Evolutionary conservation across 2,329 filamentous ascomycete species (phyloP).

Genomic region (Leptographium radiaticola): DNA sequence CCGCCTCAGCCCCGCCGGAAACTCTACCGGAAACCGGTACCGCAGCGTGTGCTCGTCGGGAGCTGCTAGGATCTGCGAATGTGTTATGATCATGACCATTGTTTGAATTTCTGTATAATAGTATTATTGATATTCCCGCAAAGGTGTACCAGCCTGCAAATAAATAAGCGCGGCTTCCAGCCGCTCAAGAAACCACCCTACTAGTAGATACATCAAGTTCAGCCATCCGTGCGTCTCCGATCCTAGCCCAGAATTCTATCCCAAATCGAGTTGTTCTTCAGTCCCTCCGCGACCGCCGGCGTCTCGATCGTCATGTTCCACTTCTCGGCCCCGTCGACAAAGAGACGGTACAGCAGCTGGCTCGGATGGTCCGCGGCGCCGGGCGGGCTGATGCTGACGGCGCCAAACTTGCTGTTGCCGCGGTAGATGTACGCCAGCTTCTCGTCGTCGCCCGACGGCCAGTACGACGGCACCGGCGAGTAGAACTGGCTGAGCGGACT

Average conservation of each 20-base stretch:
- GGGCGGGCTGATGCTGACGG: constrained; percentile 49
- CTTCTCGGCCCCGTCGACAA: constrained; percentile 63
- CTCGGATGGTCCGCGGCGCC: constrained; percentile 51
- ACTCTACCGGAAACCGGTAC: background rate
- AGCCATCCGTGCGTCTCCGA: no score
- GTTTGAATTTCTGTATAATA: background rate
- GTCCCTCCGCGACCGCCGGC: constrained; percentile 20
- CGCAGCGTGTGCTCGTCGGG: no score
- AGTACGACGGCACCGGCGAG: constrained; percentile 70
- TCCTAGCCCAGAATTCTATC: constrained; percentile 17
- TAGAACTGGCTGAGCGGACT: constrained; percentile 93
- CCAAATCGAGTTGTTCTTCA: constrained; percentile 31
- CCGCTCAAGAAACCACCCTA: background rate
- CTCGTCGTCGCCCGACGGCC: constrained; percentile 67
- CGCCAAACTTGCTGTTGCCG: constrained; percentile 81
- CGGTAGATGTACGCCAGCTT: constrained; percentile 75
- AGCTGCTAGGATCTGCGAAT: no score
- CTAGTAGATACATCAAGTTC: background rate
- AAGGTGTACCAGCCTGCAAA: background rate
- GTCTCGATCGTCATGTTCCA: constrained; percentile 54
- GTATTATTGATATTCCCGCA: background rate
- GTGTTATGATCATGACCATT: background rate
- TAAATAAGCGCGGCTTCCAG: background rate
- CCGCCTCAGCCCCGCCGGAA: background rate
- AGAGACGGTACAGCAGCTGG: constrained; percentile 67